Evolutionary conservation across 768 basidiomycete species (phyloP).

Genomic region (Coprinopsis strossmayeri): DNA sequence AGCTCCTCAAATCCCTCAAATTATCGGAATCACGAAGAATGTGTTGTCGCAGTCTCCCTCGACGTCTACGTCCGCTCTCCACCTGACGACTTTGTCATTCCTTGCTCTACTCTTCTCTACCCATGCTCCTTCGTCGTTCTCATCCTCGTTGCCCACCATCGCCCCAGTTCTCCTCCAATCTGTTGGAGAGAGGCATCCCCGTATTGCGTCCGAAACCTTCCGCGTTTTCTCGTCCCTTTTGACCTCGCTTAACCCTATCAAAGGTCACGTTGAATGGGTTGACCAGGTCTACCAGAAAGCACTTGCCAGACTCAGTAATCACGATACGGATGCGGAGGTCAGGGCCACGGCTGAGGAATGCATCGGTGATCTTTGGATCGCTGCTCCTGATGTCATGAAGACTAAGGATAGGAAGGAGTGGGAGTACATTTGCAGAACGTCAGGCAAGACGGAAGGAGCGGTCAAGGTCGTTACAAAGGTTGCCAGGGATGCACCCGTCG

Average conservation of each 20-base stretch:
- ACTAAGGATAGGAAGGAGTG: conserved; percentile 68
- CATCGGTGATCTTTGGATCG: conserved; percentile 83
- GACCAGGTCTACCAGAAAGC: conserved; percentile 73
- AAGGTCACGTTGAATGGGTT: conserved; percentile 51
- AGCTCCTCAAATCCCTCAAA: conserved; percentile 54
- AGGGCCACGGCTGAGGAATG: conserved; percentile 75
- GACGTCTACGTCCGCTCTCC: conserved; percentile 75
- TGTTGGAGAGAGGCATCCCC: conserved; percentile 78
- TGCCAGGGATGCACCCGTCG: conserved; percentile 64
- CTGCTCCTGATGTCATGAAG: conserved; percentile 67
- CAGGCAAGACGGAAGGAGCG: conserved; percentile 66
- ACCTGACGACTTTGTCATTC: conserved; percentile 82
- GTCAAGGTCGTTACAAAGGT: conserved; percentile 81
- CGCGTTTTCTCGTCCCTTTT: conserved; percentile 80
- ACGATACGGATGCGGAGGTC: conserved; percentile 91
- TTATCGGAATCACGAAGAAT: conserved; percentile 58
- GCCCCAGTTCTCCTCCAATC: conserved; percentile 72
- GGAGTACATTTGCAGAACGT: conserved; percentile 68
- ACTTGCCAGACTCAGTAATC: conserved; percentile 57
- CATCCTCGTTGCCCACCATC: conserved; percentile 53
- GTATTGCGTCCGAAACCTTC: conserved; percentile 85
- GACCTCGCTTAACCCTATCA: conserved; percentile 65
- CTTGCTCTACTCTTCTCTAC: conserved; percentile 75
- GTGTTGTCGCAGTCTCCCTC: conserved; percentile 63
- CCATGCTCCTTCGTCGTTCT: conserved; percentile 55